phyloP scores from a whole-genome alignment of 805 yeast species.

The Metschnikowia henanensis region DNA sequence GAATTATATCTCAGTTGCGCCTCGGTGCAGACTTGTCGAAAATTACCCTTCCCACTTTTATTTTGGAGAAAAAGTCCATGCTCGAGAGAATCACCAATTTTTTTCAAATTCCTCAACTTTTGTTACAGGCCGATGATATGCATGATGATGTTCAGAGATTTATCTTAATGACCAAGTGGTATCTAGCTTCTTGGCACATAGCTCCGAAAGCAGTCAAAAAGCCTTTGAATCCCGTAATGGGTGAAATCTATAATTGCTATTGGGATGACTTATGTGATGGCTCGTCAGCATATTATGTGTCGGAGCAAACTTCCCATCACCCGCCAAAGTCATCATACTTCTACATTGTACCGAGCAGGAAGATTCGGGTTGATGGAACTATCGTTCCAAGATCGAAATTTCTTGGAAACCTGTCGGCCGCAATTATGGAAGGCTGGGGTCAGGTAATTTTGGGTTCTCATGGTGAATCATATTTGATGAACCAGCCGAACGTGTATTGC shows the following conservation, averaged over 20 bases:
- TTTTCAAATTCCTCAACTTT: conserved; percentile 73
- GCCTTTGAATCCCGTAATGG: conserved; percentile 92
- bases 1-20: conserved; percentile 86
- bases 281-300: conserved; percentile 68
- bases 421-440: conserved; percentile 92
- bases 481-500: conserved; percentile 97
- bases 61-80: conserved; percentile 94
- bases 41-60: conserved; percentile 93
- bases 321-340: conserved; percentile 98
- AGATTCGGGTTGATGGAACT: conserved; percentile 85
- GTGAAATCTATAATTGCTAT: conserved; percentile 87
- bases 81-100: conserved; percentile 91
- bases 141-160: conserved; percentile 68
- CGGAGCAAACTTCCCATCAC: conserved; percentile 97
- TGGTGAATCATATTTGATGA: conserved; percentile 67
- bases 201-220: conserved; percentile 98
- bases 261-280: conserved; percentile 83
- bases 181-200: conserved; percentile 95
- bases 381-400: conserved; percentile 86
- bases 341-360: conserved; percentile 76
- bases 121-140: conserved; percentile 64
- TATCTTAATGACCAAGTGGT: conserved; percentile 78
- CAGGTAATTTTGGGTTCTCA: conserved; percentile 66
- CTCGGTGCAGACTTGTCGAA: conserved; percentile 90
- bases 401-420: conserved; percentile 94